Evolutionary conservation across 2,329 filamentous ascomycete species (phyloP).

Genomic region (Rugonectria rugulosa): DNA sequence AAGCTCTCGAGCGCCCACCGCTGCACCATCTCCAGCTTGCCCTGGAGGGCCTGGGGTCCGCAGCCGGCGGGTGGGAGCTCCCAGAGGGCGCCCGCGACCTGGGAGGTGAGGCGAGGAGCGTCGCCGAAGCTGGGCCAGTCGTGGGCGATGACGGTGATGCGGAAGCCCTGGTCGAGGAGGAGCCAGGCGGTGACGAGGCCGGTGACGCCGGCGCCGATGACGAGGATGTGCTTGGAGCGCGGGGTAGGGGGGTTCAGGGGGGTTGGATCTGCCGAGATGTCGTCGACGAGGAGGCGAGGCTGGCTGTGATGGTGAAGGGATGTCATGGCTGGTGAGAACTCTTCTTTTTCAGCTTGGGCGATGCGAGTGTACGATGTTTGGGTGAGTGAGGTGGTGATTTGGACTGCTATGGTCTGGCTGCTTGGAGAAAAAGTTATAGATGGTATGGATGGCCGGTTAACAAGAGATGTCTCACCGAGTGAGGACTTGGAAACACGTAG

Average conservation of each 20-base stretch:
- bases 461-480: too few relatives aligned
- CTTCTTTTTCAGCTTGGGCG: too few relatives aligned
- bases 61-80: slow-evolving; percentile 9
- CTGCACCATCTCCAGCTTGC: neutral
- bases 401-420: too few relatives aligned
- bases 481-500: too few relatives aligned
- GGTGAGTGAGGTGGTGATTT: too few relatives aligned
- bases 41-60: slow-evolving; percentile 4
- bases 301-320: too few relatives aligned
- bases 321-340: neutral
- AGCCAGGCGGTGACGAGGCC: slow-evolving; percentile 10
- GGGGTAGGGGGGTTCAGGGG: neutral
- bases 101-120: slow-evolving; percentile 1
- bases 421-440: too few relatives aligned
- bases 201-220: slow-evolving; percentile 6
- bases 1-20: slow-evolving; percentile 8
- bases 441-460: too few relatives aligned
- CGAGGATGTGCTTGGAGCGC: neutral
- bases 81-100: slow-evolving; percentile 13
- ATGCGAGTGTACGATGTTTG: too few relatives aligned
- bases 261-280: neutral
- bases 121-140: slow-evolving; percentile 1
- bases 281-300: neutral
- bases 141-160: slow-evolving; percentile 3
- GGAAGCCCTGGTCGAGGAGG: slow-evolving; percentile 9